Evolutionary conservation across 495 filamentous ascomycete species (phyloP), one percentile per base, ranked within the genome.

Genomic region (Entonaema liquescens): DNA sequence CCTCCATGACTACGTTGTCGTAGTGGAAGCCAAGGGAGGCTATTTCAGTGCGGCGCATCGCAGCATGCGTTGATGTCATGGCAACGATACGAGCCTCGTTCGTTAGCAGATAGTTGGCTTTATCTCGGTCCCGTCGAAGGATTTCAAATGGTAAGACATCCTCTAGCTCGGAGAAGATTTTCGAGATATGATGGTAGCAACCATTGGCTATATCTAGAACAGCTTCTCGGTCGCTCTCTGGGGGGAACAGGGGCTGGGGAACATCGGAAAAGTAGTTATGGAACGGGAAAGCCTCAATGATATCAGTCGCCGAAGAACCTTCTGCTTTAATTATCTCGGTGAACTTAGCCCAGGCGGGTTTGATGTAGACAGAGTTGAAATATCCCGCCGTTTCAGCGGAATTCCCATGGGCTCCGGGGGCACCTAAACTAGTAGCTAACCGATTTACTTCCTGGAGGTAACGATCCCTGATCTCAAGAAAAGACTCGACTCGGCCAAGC

Each of bases 1-100:
- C 95, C 85, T 99, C 95, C 95, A 99, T 97, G 56, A 99, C 84
- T 13, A 99, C 91, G 70, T 97, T 98, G 80, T 98, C 94, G 72
- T 98, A 99, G 70, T 93, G 92, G 84, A 99, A 98, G 5, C 95
- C 96, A 49, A 98, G 85, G 19, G 88, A 85, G 0, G 93, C 90
- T 73, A 99, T 99, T 74, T 98, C 95, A 67, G 92, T 89, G 54
- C 94, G 86, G 64, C 94, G 90, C 90, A 99, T 99, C n/a, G 95
- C 95, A 11, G 95, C 96, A 80, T 99, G 95, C 1, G 95, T 99
- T 2, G 93, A 93, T 9, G 95, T 99, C 96, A 98, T 98, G 59
- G 95, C 95, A 68, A 99, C 91, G 53, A 99, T 93, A 5, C 95
- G 89, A 12, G 95, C 95, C 77, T 98, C 95, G 74, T 95, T 98